A percentile compares a stretch with the other conserved stretches of the same genome.
These are phyloP conservation scores for Hexamita inflata DNA, from an alignment of 208 protist species.

Conservation along the genomic window DNA sequence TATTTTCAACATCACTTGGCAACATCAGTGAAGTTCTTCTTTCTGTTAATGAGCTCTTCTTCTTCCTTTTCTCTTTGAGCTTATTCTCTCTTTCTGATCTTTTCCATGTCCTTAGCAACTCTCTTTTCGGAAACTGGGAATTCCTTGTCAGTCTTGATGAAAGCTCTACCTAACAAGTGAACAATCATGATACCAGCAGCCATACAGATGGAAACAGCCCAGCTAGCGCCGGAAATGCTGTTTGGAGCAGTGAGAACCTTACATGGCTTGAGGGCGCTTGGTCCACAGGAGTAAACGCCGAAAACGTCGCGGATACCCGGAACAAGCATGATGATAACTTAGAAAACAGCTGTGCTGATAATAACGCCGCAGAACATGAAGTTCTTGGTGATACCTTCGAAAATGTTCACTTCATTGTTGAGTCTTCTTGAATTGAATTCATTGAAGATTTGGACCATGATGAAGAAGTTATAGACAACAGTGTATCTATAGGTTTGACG, in stretches of 20 bases:
- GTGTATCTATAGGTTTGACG: slow-evolving; percentile 3
- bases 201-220: neutral
- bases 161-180: neutral
- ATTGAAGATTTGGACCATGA: slow-evolving; percentile 37
- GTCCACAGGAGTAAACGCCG: neutral
- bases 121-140: slow-evolving; percentile 14
- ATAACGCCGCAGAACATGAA: slow-evolving; percentile 26
- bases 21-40: neutral
- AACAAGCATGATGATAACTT: slow-evolving; percentile 32
- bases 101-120: neutral
- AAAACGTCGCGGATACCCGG: slow-evolving; percentile 23
- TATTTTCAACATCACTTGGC: no score
- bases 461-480: slow-evolving; percentile 34
- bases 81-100: neutral
- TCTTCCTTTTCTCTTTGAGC: neutral
- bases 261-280: neutral
- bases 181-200: neutral
- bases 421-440: slow-evolving; percentile 30
- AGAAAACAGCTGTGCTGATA: neutral
- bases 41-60: neutral
- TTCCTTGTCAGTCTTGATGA: neutral
- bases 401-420: slow-evolving; percentile 35
- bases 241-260: neutral
- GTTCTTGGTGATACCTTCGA: slow-evolving; percentile 10
- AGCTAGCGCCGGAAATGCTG: neutral